phyloP scores from a whole-genome alignment of 768 basidiomycete genomes.

The Calvatia gigantea region DNA sequence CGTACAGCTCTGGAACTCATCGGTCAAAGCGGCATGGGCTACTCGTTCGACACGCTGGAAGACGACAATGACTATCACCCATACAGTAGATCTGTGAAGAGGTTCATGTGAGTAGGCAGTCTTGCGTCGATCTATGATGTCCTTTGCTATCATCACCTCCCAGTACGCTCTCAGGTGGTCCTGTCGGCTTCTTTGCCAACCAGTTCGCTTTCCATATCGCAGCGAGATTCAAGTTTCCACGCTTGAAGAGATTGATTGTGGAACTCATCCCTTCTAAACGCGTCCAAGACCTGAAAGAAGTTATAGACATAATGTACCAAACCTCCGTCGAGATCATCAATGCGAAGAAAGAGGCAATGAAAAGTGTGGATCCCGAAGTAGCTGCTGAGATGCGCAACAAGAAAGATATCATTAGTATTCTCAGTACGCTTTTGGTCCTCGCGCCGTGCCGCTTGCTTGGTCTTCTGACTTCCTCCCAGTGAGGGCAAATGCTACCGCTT shows the following conservation, averaged over 20 bases:
- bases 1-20: slow-evolving; percentile 28
- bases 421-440: slow-evolving; percentile 25
- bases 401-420: slow-evolving; percentile 40
- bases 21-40: slow-evolving; percentile 28
- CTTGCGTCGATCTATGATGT: neutral
- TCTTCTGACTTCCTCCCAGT: too few species aligned
- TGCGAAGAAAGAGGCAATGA: slow-evolving; percentile 29
- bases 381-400: slow-evolving; percentile 29
- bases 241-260: slow-evolving; percentile 28
- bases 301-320: slow-evolving; percentile 29
- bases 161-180: slow-evolving; percentile 8
- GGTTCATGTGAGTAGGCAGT: slow-evolving; percentile 21
- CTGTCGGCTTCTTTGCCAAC: slow-evolving; percentile 12
- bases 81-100: slow-evolving; percentile 24
- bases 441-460: too few species aligned
- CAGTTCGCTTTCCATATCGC: slow-evolving; percentile 11
- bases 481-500: slow-evolving; percentile 29
- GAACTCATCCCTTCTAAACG: slow-evolving; percentile 25
- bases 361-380: slow-evolving; percentile 27
- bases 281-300: slow-evolving; percentile 24
- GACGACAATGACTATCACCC: slow-evolving; percentile 24
- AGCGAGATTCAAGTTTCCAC: slow-evolving; percentile 19
- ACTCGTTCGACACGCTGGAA: slow-evolving; percentile 26
- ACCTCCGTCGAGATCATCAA: slow-evolving; percentile 29
- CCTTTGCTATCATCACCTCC: neutral